Base-by-base conservation (phyloP, 208 protist species). In the Endotrypanum monterogeii region DNA sequence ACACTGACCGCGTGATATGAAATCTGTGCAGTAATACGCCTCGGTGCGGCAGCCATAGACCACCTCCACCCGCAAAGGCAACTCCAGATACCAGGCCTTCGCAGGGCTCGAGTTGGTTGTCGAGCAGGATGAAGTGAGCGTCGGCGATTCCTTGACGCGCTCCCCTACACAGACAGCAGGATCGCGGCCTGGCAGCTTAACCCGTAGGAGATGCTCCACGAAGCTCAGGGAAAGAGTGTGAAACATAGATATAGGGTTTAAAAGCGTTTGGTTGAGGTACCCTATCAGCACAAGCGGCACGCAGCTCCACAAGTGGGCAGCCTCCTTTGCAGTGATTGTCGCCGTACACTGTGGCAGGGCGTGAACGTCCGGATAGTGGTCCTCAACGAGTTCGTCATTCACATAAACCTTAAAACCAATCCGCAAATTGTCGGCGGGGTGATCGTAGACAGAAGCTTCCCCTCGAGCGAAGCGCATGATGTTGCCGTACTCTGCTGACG, bases 11-110 rank as follows among this genome's bases (percentile, higher is more conserved):
- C 83, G 87, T 51, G 87, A 71, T 48, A 96, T 91, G 63, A 89
- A 90, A 30, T 91, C 86, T 0, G 86, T 92, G 81, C 91, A 94
- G 71, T 91, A 96, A 71, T 82, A 89, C 28, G 82, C 78, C 66
- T 96, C 87, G 0, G 83, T 71, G 14, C 79, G 78, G 78, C 91
- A 94, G n/a, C 91, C 91, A 73, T 96, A 96, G 1, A 96, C 89
- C 14, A 94, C 80, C 58, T 96, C 87, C 28, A 96, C 84, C 44
- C 80, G 73, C 18, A 96, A 67, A 18, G 71, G 50, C 68, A 87
- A 80, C 41, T 84, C 75, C 8, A 73, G n/a, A 0, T 30, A 41
- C 8, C 52, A 25, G 9, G 62, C 23, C 4, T 83, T 75, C 28
- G 65, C 69, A 32, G 14, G 25, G 3, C 3, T 48, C n/a, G 61